These are phyloP conservation scores for Botrytis paeoniae DNA, from an alignment of 2,329 filamentous ascomycete species.

Conservation along the genomic window DNA sequence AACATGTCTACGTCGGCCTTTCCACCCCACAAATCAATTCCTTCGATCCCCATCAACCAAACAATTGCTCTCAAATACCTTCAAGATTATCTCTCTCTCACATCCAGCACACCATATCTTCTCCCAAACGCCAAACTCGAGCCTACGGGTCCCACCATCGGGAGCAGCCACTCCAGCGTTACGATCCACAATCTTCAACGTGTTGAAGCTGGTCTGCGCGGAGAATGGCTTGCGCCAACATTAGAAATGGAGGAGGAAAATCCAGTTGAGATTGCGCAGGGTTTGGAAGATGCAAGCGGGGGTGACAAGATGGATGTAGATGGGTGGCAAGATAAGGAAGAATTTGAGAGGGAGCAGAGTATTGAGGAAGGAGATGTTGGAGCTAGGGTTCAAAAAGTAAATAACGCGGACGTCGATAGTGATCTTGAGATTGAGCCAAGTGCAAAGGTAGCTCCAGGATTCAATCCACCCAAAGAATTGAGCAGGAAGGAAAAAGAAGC, in stretches of 20 bases:
- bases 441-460: conserved; percentile 20
- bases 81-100: conserved; percentile 33
- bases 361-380: conserved; percentile 33
- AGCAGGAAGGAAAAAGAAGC: conserved; percentile 36
- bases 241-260: conserved; percentile 40
- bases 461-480: conserved; percentile 39
- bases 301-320: conserved; percentile 34
- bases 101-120: conserved; percentile 32
- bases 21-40: conserved; percentile 32
- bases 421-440: conserved; percentile 36
- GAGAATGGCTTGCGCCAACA: conserved; percentile 47
- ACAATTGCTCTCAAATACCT: conserved; percentile 36
- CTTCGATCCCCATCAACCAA: conserved; percentile 32
- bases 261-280: conserved; percentile 28
- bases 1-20: conserved; percentile 38
- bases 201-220: conserved; percentile 50
- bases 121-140: conserved; percentile 39
- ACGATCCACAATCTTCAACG: conserved; percentile 51
- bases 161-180: conserved; percentile 39
- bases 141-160: conserved; percentile 35
- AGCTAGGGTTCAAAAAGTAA: conserved; percentile 21
- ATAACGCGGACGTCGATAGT: conserved; percentile 40
- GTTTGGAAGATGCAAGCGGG: conserved; percentile 30
- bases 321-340: conserved; percentile 40
- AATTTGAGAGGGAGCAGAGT: conserved; percentile 38